Evolutionary conservation across 768 basidiomycete species (phyloP).

Genomic region (Tricholoma terreum): DNA sequence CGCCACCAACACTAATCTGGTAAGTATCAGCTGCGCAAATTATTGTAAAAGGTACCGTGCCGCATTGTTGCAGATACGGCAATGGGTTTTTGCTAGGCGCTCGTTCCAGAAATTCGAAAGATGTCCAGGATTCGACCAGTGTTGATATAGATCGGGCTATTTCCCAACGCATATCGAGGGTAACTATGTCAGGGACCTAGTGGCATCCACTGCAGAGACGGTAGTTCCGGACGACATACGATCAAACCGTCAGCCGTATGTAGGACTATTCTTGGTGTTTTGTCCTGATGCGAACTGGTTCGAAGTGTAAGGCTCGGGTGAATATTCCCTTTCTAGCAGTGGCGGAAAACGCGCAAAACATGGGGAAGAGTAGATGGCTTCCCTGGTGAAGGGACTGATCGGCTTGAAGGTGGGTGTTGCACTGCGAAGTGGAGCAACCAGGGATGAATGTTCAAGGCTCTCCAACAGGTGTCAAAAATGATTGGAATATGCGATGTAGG

Average conservation of each 20-base stretch:
- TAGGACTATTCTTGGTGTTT: not conserved
- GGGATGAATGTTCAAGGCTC: not conserved
- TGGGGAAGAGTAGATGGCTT: not conserved
- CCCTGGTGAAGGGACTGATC: not conserved
- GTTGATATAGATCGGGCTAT: not conserved
- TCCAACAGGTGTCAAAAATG: not conserved
- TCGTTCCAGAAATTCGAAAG: no score
- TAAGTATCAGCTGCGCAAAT: not conserved
- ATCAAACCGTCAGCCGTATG: not conserved
- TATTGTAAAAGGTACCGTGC: not conserved
- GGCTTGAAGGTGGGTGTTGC: not conserved
- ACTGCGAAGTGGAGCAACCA: not conserved
- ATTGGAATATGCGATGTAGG: not conserved
- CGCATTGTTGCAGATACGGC: not conserved
- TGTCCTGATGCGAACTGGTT: not conserved
- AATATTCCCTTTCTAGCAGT: not conserved
- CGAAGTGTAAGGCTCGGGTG: not conserved
- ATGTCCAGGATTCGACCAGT: not conserved
- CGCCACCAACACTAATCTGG: not conserved
- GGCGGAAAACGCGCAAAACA: conserved; percentile 1
- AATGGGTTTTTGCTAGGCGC: no score
- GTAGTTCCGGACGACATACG: not conserved
- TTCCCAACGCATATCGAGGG: not conserved
- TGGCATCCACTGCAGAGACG: not conserved
- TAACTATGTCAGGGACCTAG: not conserved